Conservation (phyloP, 1,284 basidiomycete species). For the Apiotrichum sp. region DNA sequence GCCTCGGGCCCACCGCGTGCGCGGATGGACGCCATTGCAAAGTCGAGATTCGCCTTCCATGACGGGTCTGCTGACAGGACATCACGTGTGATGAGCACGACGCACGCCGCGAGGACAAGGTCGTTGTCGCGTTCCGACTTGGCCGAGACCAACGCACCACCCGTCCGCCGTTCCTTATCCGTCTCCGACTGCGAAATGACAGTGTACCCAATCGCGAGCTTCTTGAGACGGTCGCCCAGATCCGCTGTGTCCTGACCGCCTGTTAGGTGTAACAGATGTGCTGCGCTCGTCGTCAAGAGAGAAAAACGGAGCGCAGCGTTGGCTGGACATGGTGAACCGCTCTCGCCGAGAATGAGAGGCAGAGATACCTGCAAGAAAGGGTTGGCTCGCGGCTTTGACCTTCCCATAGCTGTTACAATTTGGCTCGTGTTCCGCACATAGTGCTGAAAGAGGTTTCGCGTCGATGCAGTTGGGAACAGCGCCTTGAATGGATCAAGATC, state of each 20-base stretch:
- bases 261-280: slow-evolving; percentile 15
- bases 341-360: slow-evolving; percentile 11
- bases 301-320: slow-evolving; percentile 14
- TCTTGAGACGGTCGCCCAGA: slow-evolving; percentile 4
- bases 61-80: slow-evolving; percentile 12
- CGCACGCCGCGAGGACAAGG: slow-evolving; percentile 11
- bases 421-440: slow-evolving; percentile 10
- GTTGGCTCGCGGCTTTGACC: slow-evolving; percentile 6
- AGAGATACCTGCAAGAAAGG: slow-evolving; percentile 14
- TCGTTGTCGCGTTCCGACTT: slow-evolving; percentile 4
- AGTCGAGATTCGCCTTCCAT: slow-evolving; percentile 19
- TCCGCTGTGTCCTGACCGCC: neutral
- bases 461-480: slow-evolving; percentile 16
- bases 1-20: slow-evolving; percentile 15
- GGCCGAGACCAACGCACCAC: neutral
- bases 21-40: slow-evolving; percentile 12
- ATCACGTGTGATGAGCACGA: slow-evolving; percentile 16
- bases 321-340: neutral
- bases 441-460: slow-evolving; percentile 18
- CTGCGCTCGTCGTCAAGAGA: slow-evolving; percentile 17
- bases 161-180: neutral
- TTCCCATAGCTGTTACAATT: slow-evolving; percentile 15
- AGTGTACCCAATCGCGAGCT: slow-evolving; percentile 6
- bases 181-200: slow-evolving; percentile 3
- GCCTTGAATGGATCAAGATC: slow-evolving; percentile 9